Percentiles rank a stretch among this genome's conserved stretches.
These are phyloP conservation scores for Rhodosorus marinus DNA, from an alignment of 23 red algal species.

Conservation along the genomic window DNA sequence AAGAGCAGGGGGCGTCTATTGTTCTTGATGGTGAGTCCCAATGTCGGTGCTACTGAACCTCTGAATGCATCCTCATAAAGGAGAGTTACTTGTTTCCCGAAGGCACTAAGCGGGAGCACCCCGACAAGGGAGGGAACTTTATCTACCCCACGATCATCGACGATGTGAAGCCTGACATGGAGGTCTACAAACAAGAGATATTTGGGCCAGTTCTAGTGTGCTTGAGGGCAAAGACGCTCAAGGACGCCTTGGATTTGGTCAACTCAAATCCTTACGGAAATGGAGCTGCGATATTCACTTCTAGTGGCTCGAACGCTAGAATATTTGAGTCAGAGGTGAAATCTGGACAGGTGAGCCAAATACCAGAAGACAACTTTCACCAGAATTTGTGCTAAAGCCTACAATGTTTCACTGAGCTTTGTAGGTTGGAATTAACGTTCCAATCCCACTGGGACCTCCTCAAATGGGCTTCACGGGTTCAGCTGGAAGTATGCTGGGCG, in stretches of 20 bases:
- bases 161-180: slow-evolving; percentile 6
- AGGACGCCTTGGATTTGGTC: slow-evolving; percentile 11
- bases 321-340: not conserved
- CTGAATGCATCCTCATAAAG: too few species aligned
- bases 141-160: slow-evolving; percentile 7
- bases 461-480: slow-evolving; percentile 11
- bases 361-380: too few species aligned
- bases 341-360: slow-evolving; percentile 12
- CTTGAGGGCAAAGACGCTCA: slow-evolving; percentile 3
- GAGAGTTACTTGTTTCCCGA: too few species aligned
- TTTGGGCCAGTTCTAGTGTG: slow-evolving; percentile 13
- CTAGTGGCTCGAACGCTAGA: slow-evolving; percentile 1
- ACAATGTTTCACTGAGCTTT: too few species aligned
- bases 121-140: slow-evolving; percentile 3
- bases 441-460: slow-evolving; percentile 13
- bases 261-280: slow-evolving; percentile 18
- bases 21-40: not conserved
- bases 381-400: too few species aligned
- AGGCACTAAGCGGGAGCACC: not conserved
- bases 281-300: slow-evolving; percentile 8
- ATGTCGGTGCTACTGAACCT: too few species aligned
- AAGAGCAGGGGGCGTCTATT: slow-evolving; percentile 3
- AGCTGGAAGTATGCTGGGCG: slow-evolving; percentile 3
- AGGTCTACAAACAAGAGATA: slow-evolving; percentile 15
- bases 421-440: slow-evolving; percentile 20